phyloP scores from a whole-genome alignment of 2,329 filamentous ascomycete genomes.

The Coniochaeta pulveracea region DNA sequence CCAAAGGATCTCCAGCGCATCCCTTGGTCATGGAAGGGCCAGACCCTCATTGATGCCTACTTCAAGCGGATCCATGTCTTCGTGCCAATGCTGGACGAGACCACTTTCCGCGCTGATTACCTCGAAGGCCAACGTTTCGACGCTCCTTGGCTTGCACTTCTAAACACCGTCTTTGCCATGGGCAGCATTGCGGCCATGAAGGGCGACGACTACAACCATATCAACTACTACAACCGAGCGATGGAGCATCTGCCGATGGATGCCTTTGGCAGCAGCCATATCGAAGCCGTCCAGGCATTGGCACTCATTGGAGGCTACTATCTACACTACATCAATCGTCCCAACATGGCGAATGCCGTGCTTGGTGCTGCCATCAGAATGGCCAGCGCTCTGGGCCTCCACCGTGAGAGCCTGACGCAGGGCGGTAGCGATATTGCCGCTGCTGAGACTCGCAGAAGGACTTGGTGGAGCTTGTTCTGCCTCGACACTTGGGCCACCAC shows the following conservation, averaged over 20 bases:
- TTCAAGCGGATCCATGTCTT: constrained; percentile 64
- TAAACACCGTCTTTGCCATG: constrained; percentile 69
- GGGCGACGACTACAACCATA: constrained; percentile 53
- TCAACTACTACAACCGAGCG: constrained; percentile 58
- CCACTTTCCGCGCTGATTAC: constrained; percentile 55
- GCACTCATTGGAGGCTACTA: constrained; percentile 66
- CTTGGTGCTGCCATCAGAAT: constrained; percentile 62
- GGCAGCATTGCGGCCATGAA: constrained; percentile 60
- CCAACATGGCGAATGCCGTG: constrained; percentile 65
- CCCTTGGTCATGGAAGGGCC: constrained; percentile 51
- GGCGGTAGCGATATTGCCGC: constrained; percentile 35
- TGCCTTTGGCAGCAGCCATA: constrained; percentile 55
- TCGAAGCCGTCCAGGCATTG: constrained; percentile 64
- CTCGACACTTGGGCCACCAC: constrained; percentile 65
- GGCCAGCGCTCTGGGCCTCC: constrained; percentile 62
- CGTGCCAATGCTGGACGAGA: constrained; percentile 63
- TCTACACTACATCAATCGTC: constrained; percentile 66
- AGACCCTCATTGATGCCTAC: constrained; percentile 62
- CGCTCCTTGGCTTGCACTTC: constrained; percentile 57
- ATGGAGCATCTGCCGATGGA: constrained; percentile 57
- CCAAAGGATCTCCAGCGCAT: constrained; percentile 37
- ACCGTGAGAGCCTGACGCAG: constrained; percentile 45
- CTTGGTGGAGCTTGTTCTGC: constrained; percentile 68
- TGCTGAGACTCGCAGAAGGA: constrained; percentile 51
- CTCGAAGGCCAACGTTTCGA: constrained; percentile 52